Percentiles rank a stretch among this genome's conserved stretches.
Evolutionary conservation across 345 rosid genomes (phyloP).

Genomic region (Eucalyptus tenuipes): DNA sequence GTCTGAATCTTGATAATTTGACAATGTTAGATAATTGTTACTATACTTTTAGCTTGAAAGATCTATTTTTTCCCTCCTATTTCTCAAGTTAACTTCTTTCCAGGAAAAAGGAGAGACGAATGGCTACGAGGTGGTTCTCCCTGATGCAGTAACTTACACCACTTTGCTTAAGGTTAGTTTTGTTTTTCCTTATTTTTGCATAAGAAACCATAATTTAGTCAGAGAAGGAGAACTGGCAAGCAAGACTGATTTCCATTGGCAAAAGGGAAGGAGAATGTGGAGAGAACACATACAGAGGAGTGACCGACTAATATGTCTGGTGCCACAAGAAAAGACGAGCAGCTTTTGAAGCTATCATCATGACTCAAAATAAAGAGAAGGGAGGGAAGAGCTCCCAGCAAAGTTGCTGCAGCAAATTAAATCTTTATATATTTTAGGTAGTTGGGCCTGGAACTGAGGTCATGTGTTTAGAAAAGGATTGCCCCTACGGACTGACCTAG

Average conservation of each 20-base stretch:
- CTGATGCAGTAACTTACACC: slow-evolving; percentile 56
- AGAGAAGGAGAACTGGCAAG: background rate
- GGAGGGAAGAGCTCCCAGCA: background rate
- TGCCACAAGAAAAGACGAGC: background rate
- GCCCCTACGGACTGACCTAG: background rate
- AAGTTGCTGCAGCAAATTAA: background rate
- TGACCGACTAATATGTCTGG: background rate
- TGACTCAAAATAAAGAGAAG: background rate
- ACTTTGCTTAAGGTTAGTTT: slow-evolving; percentile 47
- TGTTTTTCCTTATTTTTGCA: background rate
- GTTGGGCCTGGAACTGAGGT: background rate
- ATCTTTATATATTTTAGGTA: background rate
- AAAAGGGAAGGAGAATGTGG: background rate
- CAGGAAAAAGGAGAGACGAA: slow-evolving; percentile 38
- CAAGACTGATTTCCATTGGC: background rate
- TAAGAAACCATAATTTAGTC: background rate
- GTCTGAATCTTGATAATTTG: background rate
- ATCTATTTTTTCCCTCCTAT: background rate
- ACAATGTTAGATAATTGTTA: background rate
- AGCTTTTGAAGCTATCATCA: background rate
- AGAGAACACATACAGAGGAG: background rate
- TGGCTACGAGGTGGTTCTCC: slow-evolving; percentile 16
- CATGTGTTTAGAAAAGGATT: background rate
- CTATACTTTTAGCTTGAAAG: background rate
- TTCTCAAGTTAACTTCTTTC: background rate